Percentiles rank a stretch among this genome's conserved stretches.
Evolutionary conservation across 805 yeast genomes (phyloP).

Genomic region (Kurtzmaniella fragi): DNA sequence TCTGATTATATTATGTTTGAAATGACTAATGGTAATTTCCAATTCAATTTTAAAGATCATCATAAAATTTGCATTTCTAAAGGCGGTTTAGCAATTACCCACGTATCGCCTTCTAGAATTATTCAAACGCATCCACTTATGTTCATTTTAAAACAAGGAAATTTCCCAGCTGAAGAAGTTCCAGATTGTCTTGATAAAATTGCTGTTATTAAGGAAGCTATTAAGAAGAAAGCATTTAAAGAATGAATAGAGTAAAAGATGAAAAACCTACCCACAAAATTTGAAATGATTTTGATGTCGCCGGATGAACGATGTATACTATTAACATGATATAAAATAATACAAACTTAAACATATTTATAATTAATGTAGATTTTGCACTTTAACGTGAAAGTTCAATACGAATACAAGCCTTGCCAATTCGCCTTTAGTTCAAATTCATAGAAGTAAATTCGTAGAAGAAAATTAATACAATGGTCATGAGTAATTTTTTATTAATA

Average conservation of each 20-base stretch:
- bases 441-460: too few relatives aligned
- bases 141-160: conserved; percentile 37
- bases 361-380: too few relatives aligned
- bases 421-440: too few relatives aligned
- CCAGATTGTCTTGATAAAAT: conserved; percentile 41
- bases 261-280: too few relatives aligned
- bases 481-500: too few relatives aligned
- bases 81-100: conserved; percentile 70
- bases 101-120: conserved; percentile 72
- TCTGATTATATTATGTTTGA: conserved; percentile 86
- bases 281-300: too few relatives aligned
- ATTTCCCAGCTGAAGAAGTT: conserved; percentile 34
- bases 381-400: too few relatives aligned
- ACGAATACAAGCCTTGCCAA: too few relatives aligned
- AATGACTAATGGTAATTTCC: conserved; percentile 86
- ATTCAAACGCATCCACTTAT: conserved; percentile 62
- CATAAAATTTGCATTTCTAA: conserved; percentile 80
- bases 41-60: conserved; percentile 94
- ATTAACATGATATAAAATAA: neutral
- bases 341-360: too few relatives aligned
- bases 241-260: conserved; percentile 7
- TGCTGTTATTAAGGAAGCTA: conserved; percentile 57
- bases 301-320: too few relatives aligned
- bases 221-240: conserved; percentile 36
- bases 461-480: too few relatives aligned